Conservation (phyloP, 116 monocot species). For the Dioscorea cayenensis region DNA sequence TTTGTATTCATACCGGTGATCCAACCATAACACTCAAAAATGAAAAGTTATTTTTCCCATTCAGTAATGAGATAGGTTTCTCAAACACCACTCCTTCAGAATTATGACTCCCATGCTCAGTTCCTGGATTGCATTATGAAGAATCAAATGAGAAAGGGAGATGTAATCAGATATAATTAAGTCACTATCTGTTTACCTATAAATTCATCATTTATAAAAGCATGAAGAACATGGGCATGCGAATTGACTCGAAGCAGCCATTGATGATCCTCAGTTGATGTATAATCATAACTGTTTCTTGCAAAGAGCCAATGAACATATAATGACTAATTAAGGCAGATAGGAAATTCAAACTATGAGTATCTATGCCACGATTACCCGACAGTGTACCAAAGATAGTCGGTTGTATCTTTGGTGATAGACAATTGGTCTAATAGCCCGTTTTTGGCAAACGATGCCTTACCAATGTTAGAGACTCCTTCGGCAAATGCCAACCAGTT, state of each 20-base stretch:
- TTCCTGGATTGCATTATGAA: conserved; percentile 30
- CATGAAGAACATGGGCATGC: conserved; percentile 68
- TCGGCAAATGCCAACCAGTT: conserved; percentile 58
- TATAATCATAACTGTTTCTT: conserved; percentile 49
- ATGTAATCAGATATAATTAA: neutral
- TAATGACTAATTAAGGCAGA: neutral
- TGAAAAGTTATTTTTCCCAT: conserved; percentile 66
- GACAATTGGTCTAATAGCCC: conserved; percentile 59
- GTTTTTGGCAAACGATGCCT: conserved; percentile 19
- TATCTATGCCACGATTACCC: conserved; percentile 27
- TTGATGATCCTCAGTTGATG: conserved; percentile 15
- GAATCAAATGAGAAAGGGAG: neutral
- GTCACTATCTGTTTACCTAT: conserved; percentile 25
- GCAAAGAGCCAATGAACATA: neutral
- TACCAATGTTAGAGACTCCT: conserved; percentile 13
- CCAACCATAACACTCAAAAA: conserved; percentile 90
- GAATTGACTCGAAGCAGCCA: conserved; percentile 50
- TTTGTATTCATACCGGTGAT: conserved; percentile 45
- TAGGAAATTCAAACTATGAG: neutral
- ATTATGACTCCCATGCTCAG: conserved; percentile 41
- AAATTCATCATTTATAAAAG: conserved; percentile 56
- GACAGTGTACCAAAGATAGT: conserved; percentile 84
- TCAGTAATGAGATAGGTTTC: conserved; percentile 25
- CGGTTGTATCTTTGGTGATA: conserved; percentile 79
- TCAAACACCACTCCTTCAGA: conserved; percentile 13